These are phyloP conservation scores for Hordeum marinum DNA, from an alignment of 176 grass and related monocot genomes.

Conservation along the genomic window DNA sequence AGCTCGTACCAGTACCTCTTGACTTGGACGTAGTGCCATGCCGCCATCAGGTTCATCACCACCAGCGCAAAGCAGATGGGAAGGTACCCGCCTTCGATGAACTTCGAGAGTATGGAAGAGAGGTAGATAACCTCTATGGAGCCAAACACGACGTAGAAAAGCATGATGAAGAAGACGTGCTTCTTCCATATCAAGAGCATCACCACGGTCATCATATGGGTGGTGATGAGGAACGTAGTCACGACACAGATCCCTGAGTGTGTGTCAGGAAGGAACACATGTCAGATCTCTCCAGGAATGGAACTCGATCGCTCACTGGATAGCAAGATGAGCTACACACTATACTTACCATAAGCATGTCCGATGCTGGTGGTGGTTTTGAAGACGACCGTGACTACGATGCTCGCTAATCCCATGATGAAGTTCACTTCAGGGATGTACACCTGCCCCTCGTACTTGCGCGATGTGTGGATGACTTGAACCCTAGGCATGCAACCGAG, in stretches of 20 bases:
- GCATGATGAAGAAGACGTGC: constrained; percentile 21
- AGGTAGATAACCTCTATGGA: constrained; percentile 52
- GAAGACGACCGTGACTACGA: constrained; percentile 55
- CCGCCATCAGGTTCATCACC: constrained; percentile 43
- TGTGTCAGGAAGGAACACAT: background rate
- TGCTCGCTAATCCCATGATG: constrained; percentile 55
- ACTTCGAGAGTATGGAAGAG: constrained; percentile 55
- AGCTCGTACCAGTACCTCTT: constrained; percentile 41
- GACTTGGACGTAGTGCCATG: constrained; percentile 52
- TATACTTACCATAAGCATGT: constrained; percentile 49
- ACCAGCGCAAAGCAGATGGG: constrained; percentile 40
- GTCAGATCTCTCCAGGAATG: too few relatives aligned
- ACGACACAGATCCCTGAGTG: constrained; percentile 56
- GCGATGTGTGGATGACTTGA: constrained; percentile 58
- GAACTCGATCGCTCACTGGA: too few relatives aligned
- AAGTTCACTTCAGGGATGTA: constrained; percentile 84
- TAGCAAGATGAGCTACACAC: too few relatives aligned
- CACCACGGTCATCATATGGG: constrained; percentile 46
- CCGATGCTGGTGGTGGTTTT: constrained; percentile 47
- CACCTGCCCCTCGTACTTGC: constrained; percentile 64
- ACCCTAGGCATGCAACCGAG: constrained; percentile 73
- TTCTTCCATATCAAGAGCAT: constrained; percentile 79
- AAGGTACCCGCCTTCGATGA: constrained; percentile 53
- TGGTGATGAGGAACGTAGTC: constrained; percentile 60
- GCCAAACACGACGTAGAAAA: constrained; percentile 45